Percentiles rank a stretch among this genome's conserved stretches.
Conservation (phyloP, 2,329 filamentous ascomycete species). For the Didymella exigua region DNA sequence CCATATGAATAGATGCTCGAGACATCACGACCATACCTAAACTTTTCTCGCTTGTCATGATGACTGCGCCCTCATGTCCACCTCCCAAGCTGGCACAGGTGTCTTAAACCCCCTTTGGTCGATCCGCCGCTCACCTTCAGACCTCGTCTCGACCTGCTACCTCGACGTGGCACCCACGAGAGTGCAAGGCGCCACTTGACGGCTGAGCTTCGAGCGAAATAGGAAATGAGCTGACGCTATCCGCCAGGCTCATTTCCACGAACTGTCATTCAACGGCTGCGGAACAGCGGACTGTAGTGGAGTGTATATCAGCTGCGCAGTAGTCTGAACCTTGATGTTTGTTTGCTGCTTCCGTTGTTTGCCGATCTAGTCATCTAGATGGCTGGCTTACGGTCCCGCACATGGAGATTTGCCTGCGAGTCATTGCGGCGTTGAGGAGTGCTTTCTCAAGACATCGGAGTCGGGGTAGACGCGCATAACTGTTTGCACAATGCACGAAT, state of each 20-base stretch:
- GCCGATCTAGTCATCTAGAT: background rate
- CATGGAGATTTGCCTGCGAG: conserved; percentile 7
- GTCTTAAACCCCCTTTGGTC: background rate
- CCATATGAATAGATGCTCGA: background rate
- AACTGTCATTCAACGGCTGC: conserved; percentile 8
- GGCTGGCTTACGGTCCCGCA: conserved; percentile 8
- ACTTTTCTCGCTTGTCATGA: background rate
- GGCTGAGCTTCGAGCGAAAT: background rate
- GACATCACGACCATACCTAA: background rate
- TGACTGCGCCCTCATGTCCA: background rate
- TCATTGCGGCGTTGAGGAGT: conserved; percentile 1
- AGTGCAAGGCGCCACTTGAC: conserved; percentile 6
- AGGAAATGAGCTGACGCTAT: conserved; percentile 2
- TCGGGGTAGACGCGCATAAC: conserved; percentile 4
- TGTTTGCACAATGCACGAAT: background rate
- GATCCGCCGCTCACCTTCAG: background rate
- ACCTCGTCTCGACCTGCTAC: background rate
- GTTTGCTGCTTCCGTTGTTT: conserved; percentile 3
- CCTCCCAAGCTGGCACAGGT: background rate
- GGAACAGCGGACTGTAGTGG: background rate
- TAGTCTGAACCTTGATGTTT: conserved; percentile 8
- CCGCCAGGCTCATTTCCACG: conserved; percentile 3
- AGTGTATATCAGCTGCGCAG: conserved; percentile 3
- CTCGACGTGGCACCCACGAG: background rate
- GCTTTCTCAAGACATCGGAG: background rate